phyloP scores from a whole-genome alignment of 139 green algal species.

The Closterium sp. region DNA sequence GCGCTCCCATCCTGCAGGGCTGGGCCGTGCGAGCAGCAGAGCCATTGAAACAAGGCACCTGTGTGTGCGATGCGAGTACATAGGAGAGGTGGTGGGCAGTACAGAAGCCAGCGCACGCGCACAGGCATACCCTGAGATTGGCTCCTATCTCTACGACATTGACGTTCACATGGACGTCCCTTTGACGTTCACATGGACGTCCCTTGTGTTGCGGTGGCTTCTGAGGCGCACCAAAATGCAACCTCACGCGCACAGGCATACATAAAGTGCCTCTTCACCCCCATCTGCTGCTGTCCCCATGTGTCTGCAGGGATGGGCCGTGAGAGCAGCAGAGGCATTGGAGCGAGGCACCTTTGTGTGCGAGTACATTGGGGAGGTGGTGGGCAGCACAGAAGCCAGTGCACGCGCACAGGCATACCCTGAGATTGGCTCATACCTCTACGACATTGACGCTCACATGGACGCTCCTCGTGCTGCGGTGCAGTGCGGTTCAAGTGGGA shows the following conservation, averaged over 20 bases:
- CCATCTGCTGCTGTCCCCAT: too few species aligned
- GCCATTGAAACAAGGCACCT: slow-evolving; percentile 5
- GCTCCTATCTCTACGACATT: slow-evolving; percentile 32
- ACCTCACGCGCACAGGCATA: too few species aligned
- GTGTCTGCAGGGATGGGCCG: slow-evolving; percentile 23
- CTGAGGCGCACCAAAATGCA: too few species aligned
- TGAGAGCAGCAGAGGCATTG: slow-evolving; percentile 21
- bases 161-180: slow-evolving; percentile 36
- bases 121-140: background rate
- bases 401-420: slow-evolving; percentile 1
- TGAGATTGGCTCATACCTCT: slow-evolving; percentile 7
- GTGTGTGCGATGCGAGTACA: slow-evolving; percentile 41
- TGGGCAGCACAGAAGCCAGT: slow-evolving; percentile 22
- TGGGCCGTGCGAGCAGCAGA: slow-evolving; percentile 31
- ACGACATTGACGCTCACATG: slow-evolving; percentile 38
- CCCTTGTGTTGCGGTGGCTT: background rate
- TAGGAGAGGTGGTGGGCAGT: slow-evolving; percentile 33
- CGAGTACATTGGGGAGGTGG: slow-evolving; percentile 40
- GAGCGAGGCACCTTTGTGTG: slow-evolving; percentile 27
- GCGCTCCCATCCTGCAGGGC: slow-evolving; percentile 18
- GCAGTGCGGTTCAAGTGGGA: background rate
- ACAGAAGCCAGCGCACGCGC: slow-evolving; percentile 13
- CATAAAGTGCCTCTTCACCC: too few species aligned
- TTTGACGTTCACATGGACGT: too few species aligned
- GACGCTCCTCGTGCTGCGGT: background rate